A percentile compares a stretch with the other conserved stretches of the same genome.
Evolutionary conservation across 768 basidiomycete species (phyloP).

Genomic region (Amylocystis lapponica): DNA sequence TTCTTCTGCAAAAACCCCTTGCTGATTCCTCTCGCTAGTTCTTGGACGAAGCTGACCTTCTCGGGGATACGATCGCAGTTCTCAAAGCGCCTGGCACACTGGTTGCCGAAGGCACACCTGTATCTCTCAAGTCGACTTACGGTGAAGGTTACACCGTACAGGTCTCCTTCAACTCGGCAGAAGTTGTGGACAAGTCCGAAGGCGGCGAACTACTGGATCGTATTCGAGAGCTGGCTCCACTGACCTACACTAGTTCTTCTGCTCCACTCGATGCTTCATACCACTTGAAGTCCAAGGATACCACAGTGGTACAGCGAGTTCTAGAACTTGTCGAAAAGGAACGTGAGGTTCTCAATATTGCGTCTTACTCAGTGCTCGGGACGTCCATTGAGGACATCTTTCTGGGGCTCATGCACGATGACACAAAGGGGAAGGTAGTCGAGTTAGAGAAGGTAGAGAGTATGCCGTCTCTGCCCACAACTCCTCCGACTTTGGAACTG

Average conservation of each 20-base stretch:
- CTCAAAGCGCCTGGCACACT: constrained; percentile 71
- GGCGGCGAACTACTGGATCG: constrained; percentile 14
- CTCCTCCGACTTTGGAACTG: constrained; percentile 28
- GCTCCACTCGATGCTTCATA: constrained; percentile 43
- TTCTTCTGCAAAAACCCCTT: background rate
- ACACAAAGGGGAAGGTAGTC: constrained; percentile 22
- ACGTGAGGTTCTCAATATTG: constrained; percentile 31
- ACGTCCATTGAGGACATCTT: constrained; percentile 83
- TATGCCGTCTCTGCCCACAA: background rate
- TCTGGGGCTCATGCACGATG: constrained; percentile 57
- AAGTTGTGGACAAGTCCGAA: constrained; percentile 15
- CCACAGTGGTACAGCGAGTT: constrained; percentile 46
- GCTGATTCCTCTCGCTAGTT: constrained; percentile 36
- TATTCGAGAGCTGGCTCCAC: constrained; percentile 33
- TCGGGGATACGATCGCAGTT: constrained; percentile 73
- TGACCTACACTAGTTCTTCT: constrained; percentile 35
- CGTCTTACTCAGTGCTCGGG: constrained; percentile 61
- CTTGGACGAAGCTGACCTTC: constrained; percentile 73
- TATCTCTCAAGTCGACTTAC: constrained; percentile 62
- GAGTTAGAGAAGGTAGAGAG: constrained; percentile 14
- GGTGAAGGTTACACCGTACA: constrained; percentile 66
- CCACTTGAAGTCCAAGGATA: constrained; percentile 58
- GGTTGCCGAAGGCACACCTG: constrained; percentile 69
- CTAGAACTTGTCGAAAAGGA: constrained; percentile 49
- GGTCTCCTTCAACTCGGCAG: constrained; percentile 38